A percentile compares a stretch with the other conserved stretches of the same genome.
Evolutionary conservation across 345 rosid species (phyloP).

Genomic region (rapeseed (Brassica napus)): DNA sequence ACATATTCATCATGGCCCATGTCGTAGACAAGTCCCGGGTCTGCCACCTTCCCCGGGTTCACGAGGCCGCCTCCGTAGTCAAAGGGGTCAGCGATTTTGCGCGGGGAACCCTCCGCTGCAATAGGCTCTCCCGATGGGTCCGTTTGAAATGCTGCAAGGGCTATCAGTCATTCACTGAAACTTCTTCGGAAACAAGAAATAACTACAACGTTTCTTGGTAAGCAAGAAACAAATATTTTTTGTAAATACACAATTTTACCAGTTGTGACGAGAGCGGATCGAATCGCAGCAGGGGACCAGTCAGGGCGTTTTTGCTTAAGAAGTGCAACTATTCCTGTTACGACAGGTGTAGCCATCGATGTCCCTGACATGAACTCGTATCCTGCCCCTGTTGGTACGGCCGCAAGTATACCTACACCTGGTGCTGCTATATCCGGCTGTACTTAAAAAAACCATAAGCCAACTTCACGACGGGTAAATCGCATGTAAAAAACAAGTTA

Average conservation of each 20-base stretch:
- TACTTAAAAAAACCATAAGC: background rate
- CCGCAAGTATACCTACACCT: slow-evolving; percentile 67
- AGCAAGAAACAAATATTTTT: background rate
- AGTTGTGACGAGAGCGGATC: slow-evolving; percentile 67
- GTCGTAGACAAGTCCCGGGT: slow-evolving; percentile 68
- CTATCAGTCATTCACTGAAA: background rate
- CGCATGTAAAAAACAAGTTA: background rate
- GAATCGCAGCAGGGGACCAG: slow-evolving; percentile 75
- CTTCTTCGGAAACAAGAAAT: background rate
- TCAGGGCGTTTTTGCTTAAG: slow-evolving; percentile 54
- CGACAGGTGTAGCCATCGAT: slow-evolving; percentile 70
- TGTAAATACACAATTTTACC: slow-evolving; percentile 18
- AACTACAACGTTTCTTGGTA: background rate
- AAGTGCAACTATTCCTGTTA: slow-evolving; percentile 67
- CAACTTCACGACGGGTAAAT: background rate
- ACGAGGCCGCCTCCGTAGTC: slow-evolving; percentile 74
- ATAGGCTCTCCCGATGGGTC: slow-evolving; percentile 52
- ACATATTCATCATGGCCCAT: slow-evolving; percentile 47
- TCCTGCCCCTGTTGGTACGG: slow-evolving; percentile 16
- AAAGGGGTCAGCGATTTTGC: slow-evolving; percentile 62
- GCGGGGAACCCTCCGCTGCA: slow-evolving; percentile 57
- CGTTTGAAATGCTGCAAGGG: slow-evolving; percentile 46
- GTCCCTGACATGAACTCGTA: slow-evolving; percentile 59
- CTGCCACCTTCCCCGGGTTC: slow-evolving; percentile 50
- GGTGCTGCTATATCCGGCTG: slow-evolving; percentile 94